These are phyloP conservation scores for Brettanomyces naardenensis DNA, from an alignment of 805 yeast genomes.

Conservation along the genomic window DNA sequence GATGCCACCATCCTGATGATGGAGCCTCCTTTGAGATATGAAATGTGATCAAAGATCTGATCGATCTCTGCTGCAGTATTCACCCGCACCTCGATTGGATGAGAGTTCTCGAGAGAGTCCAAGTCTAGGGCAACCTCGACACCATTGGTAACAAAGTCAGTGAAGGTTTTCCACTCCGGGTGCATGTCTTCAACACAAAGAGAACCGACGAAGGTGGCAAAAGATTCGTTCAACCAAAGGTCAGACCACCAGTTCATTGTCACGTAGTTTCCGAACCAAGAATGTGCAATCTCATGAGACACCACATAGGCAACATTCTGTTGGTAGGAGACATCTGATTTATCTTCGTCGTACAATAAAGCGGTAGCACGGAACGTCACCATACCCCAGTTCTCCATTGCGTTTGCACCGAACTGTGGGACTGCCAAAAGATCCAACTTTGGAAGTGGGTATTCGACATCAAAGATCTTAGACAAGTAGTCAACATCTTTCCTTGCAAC, in stretches of 20 bases:
- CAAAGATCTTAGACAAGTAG: constrained; percentile 39
- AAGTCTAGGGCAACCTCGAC: constrained; percentile 43
- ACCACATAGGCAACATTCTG: constrained; percentile 77
- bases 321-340: constrained; percentile 43
- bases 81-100: constrained; percentile 81
- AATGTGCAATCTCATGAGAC: constrained; percentile 83
- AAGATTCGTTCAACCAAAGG: constrained; percentile 84
- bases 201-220: constrained; percentile 83
- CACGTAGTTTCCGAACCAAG: constrained; percentile 85
- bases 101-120: constrained; percentile 57
- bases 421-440: constrained; percentile 75
- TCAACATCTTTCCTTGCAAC: constrained; percentile 44
- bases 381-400: constrained; percentile 90
- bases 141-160: constrained; percentile 42
- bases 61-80: constrained; percentile 69
- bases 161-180: constrained; percentile 79
- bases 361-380: constrained; percentile 60
- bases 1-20: constrained; percentile 69
- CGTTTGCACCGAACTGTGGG: constrained; percentile 75
- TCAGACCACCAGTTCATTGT: constrained; percentile 96
- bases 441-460: constrained; percentile 65
- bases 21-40: constrained; percentile 77
- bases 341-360: constrained; percentile 38
- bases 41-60: constrained; percentile 76
- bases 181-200: constrained; percentile 58